Conservation (phyloP, 768 basidiomycete genomes). For the Serendipita sp. region DNA sequence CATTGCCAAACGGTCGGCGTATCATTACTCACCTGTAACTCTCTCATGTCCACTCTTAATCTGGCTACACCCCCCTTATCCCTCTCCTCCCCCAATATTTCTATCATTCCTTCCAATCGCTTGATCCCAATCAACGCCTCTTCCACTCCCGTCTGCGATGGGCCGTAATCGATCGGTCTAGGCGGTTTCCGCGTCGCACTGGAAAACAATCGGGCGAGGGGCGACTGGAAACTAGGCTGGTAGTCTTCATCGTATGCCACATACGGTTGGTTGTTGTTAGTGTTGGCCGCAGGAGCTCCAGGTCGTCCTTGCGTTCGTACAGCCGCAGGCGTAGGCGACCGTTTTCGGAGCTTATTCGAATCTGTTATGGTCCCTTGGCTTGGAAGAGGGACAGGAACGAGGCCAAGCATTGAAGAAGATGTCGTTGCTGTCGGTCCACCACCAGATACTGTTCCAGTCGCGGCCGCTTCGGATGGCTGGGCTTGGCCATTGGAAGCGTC, state of each 20-base stretch:
- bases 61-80: slow-evolving; percentile 35
- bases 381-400: too few species aligned
- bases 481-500: not conserved
- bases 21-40: slow-evolving; percentile 40
- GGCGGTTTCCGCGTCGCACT: not conserved
- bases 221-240: not conserved
- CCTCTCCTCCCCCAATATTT: slow-evolving; percentile 38
- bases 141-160: not conserved
- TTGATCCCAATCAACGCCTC: slow-evolving; percentile 11
- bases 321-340: not conserved
- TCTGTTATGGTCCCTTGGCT: not conserved
- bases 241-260: slow-evolving; percentile 28
- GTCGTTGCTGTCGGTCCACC: not conserved
- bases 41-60: slow-evolving; percentile 69
- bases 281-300: slow-evolving; percentile 18
- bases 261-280: slow-evolving; percentile 22
- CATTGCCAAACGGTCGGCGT: not conserved
- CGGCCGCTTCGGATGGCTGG: not conserved
- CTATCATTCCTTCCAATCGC: slow-evolving; percentile 44
- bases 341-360: not conserved
- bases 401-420: too few species aligned
- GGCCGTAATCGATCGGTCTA: slow-evolving; percentile 4
- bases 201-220: slow-evolving; percentile 10
- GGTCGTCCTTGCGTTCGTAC: not conserved
- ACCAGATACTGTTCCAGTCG: not conserved